These are phyloP conservation scores for Panus rudis DNA, from an alignment of 768 basidiomycete genomes.

Conservation along the genomic window DNA sequence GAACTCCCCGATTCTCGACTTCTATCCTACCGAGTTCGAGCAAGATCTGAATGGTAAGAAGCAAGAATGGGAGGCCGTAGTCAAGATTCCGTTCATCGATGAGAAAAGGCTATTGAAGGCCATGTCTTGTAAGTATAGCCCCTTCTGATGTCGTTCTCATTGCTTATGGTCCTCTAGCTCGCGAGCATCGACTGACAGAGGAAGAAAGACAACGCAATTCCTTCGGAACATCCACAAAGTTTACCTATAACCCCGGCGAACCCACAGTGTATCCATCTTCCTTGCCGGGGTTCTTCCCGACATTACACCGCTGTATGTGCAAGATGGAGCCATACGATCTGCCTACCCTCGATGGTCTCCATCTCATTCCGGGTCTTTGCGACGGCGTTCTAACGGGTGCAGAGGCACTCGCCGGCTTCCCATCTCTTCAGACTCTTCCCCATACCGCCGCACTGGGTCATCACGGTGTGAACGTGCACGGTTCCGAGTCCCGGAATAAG, in stretches of 20 bases:
- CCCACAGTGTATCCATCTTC: constrained; percentile 82
- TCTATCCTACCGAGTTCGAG: constrained; percentile 90
- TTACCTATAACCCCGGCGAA: constrained; percentile 58
- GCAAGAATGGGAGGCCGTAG: constrained; percentile 97
- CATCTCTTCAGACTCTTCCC: constrained; percentile 86
- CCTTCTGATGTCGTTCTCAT: background rate
- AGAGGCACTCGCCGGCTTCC: constrained; percentile 90
- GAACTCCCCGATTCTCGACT: constrained; percentile 85
- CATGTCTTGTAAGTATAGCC: constrained; percentile 62
- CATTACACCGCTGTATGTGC: constrained; percentile 74
- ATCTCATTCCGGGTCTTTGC: constrained; percentile 79
- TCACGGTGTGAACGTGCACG: constrained; percentile 93
- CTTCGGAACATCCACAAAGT: constrained; percentile 75
- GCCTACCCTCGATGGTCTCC: constrained; percentile 80
- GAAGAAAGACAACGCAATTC: constrained; percentile 75
- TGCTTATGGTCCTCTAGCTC: constrained; percentile 37
- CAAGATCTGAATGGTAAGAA: constrained; percentile 97
- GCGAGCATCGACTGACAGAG: constrained; percentile 66
- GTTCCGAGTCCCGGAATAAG: constrained; percentile 83
- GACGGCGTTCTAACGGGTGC: constrained; percentile 85
- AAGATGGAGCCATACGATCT: constrained; percentile 78
- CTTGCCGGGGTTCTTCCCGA: constrained; percentile 90
- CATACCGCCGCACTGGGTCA: constrained; percentile 68
- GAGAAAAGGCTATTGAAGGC: constrained; percentile 69
- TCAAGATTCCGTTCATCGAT: constrained; percentile 98